Evolutionary conservation across 2,329 filamentous ascomycete species (phyloP).

Genomic region (Colletotrichum falcatum): DNA sequence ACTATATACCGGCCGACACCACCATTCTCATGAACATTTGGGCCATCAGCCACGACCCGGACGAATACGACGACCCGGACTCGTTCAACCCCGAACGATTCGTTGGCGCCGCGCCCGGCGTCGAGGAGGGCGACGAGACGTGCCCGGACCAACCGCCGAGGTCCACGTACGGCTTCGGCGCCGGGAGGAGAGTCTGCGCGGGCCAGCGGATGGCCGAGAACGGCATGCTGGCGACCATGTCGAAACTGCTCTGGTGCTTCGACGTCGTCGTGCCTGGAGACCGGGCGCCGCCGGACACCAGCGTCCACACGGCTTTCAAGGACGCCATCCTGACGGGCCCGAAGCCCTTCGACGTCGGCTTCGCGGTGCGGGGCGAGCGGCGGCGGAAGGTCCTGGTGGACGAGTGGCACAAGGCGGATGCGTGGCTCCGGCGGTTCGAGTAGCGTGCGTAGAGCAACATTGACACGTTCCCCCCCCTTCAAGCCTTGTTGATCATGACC

Average conservation of each 20-base stretch:
- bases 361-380: not conserved
- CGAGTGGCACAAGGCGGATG: conserved; percentile 11
- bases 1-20: conserved; percentile 60
- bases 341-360: conserved; percentile 9
- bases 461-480: not conserved
- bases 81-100: conserved; percentile 47
- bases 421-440: conserved; percentile 12
- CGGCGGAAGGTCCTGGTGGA: not conserved
- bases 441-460: not conserved
- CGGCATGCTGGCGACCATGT: conserved; percentile 53
- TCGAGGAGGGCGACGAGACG: not conserved
- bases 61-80: conserved; percentile 44
- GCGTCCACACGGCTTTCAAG: conserved; percentile 12
- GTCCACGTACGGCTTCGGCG: conserved; percentile 57
- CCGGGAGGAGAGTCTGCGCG: conserved; percentile 60
- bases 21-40: conserved; percentile 54
- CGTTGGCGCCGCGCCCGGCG: conserved; percentile 19
- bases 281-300: conserved; percentile 5
- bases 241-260: conserved; percentile 63
- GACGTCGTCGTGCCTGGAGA: conserved; percentile 49
- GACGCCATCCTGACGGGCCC: conserved; percentile 17
- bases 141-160: conserved; percentile 35
- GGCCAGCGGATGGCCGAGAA: conserved; percentile 62
- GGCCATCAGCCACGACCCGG: conserved; percentile 45
- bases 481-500: not conserved